These are phyloP conservation scores for Xylaria sp. DNA, from an alignment of 495 filamentous ascomycete genomes.

Conservation along the genomic window DNA sequence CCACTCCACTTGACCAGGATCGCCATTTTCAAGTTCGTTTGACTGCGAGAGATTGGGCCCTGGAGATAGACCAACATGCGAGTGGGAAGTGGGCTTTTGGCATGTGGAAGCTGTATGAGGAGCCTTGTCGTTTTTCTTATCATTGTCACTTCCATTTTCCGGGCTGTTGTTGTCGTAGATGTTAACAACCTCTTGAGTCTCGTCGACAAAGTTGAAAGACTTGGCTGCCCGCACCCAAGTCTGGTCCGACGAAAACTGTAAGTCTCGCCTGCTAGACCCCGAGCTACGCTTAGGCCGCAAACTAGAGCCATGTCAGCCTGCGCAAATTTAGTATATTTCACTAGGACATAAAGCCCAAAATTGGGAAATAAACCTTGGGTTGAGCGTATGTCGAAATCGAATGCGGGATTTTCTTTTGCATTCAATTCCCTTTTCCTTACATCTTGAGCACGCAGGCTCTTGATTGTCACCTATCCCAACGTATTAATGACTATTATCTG, in stretches of 20 bases:
- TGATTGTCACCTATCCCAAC: constrained; percentile 11
- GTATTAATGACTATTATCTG: not conserved
- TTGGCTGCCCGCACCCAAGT: constrained; percentile 7
- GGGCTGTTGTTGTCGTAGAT: constrained; percentile 8
- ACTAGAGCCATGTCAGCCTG: not conserved
- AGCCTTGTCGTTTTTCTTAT: not conserved
- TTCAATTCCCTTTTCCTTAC: constrained; percentile 17
- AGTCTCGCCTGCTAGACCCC: not conserved
- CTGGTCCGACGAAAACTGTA: constrained; percentile 11
- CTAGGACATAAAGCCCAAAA: not conserved
- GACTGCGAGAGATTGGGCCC: not conserved
- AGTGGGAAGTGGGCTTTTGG: not conserved
- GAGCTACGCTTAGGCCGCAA: constrained; percentile 2
- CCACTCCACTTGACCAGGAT: not conserved
- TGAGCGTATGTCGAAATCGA: constrained; percentile 23
- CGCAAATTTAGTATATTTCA: not conserved
- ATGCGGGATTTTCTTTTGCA: constrained; percentile 15
- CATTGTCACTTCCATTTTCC: not conserved
- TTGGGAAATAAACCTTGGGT: constrained; percentile 19
- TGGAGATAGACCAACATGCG: not conserved
- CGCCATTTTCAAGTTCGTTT: not conserved
- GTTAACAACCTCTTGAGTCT: constrained; percentile 19
- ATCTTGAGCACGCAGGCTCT: constrained; percentile 15
- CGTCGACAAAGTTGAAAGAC: constrained; percentile 23
- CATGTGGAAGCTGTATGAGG: not conserved